Evolutionary conservation across 176 grass and related monocot genomes (phyloP), one percentile per base, ranked within the genome.

Genomic region (Poa pratensis): DNA sequence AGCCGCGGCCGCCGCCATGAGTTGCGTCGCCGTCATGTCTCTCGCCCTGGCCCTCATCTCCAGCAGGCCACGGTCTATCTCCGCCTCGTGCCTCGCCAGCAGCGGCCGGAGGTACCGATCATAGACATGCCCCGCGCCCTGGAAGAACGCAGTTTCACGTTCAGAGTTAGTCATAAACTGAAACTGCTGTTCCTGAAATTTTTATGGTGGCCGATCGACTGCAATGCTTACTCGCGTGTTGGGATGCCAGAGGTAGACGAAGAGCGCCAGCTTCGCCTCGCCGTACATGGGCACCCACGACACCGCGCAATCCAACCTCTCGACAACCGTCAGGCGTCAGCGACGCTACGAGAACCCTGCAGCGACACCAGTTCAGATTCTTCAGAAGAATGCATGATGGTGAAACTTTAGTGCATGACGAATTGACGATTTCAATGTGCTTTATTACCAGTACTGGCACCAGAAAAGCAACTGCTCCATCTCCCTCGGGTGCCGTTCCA

Each of bases 211-310:
- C 37, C 37, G 37, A 40, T 40, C 37, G 37, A 40, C 37, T 40
- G 37, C 37, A 40, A 37, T 37, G 35, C 35, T 78, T 82, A 89
- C 92, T 37, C 48, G 83, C 76, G 87, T 91, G 39, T 86, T 90
- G 35, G 90, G 85, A 87, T 93, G 83, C 90, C 95, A 93, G 59
- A 95, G 87, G 85, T 87, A 97, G 28, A 97, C 67, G 12, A 93
- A 4, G 70, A 97, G n/a, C 2, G 75, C 84, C 52, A 95, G 37
- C 66, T 97, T 97, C 5, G 85, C 89, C 89, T 93, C 92, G 17
- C 76, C 75, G 59, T 93, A 97, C 87, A 95, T 83, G 52, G 93
- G 96, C 72, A 98, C 63, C 96, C 95, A 95, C 82, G 93, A 89
- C 54, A 89, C 66, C 7, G 60, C 17, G 82, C 24, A 16, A 85